A percentile compares a stretch with the other conserved stretches of the same genome.
These are phyloP conservation scores for Cyberlindnera amylophila DNA, from an alignment of 805 yeast genomes.

Conservation along the genomic window DNA sequence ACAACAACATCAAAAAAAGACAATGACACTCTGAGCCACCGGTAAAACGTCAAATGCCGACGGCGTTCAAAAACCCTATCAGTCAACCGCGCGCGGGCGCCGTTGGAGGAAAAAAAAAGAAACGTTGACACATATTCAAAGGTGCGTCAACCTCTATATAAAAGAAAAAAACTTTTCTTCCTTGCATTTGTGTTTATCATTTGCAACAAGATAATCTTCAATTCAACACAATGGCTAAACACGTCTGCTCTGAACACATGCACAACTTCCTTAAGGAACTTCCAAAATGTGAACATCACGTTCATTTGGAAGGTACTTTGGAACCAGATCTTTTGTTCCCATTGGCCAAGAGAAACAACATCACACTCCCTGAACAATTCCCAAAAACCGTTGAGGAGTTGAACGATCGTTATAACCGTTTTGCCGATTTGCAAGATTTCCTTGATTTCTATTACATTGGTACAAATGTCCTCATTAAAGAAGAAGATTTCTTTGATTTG, in stretches of 20 bases:
- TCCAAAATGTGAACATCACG: constrained; percentile 86
- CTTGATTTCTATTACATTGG: constrained; percentile 78
- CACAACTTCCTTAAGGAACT: constrained; percentile 56
- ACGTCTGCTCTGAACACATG: constrained; percentile 37
- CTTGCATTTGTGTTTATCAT: neutral
- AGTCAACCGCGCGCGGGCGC: neutral
- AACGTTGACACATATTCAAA: constrained; percentile 5
- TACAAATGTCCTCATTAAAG: constrained; percentile 65
- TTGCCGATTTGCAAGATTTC: constrained; percentile 72
- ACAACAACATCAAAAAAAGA: no score
- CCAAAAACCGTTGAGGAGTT: constrained; percentile 58
- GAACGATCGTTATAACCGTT: constrained; percentile 53
- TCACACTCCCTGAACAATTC: constrained; percentile 57
- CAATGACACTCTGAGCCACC: no score
- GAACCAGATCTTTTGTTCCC: constrained; percentile 72
- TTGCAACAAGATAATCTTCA: no score
- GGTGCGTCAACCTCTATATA: neutral
- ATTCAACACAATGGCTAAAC: constrained; percentile 20
- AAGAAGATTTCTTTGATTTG: constrained; percentile 70
- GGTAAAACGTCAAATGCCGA: no score
- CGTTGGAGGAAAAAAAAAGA: constrained; percentile 1
- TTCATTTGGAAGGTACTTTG: constrained; percentile 79
- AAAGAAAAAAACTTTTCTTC: neutral
- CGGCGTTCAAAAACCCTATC: neutral
- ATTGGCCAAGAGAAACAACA: constrained; percentile 61